Conservation (phyloP, 2,329 filamentous ascomycete species). For the Epichloe baconii region DNA sequence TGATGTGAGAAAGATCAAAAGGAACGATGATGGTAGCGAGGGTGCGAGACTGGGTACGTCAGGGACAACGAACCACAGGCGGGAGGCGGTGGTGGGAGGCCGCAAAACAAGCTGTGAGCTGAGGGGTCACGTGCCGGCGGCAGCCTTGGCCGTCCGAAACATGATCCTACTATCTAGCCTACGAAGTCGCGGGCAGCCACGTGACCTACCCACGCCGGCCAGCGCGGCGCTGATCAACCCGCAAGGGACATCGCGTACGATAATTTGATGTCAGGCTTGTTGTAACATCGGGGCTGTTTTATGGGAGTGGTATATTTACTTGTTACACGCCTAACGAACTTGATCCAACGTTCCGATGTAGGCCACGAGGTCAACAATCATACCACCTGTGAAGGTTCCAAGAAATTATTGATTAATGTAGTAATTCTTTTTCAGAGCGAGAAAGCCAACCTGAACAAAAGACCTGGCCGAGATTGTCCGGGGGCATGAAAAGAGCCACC, state of each 20-base stretch:
- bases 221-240: too few species aligned
- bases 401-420: conserved; percentile 16
- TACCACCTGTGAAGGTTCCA: background rate
- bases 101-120: conserved; percentile 15
- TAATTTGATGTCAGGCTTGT: too few species aligned
- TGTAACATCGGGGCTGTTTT: too few species aligned
- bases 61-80: conserved; percentile 15
- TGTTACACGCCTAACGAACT: too few species aligned
- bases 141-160: background rate
- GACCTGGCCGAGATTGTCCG: conserved; percentile 10
- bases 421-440: conserved; percentile 18
- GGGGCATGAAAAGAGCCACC: conserved; percentile 12
- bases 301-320: too few species aligned
- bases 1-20: conserved; percentile 15
- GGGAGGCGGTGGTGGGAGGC: conserved; percentile 9
- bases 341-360: too few species aligned
- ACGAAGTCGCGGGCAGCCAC: too few species aligned
- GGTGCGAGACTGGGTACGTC: conserved; percentile 19
- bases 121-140: conserved; percentile 15
- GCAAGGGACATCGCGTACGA: too few species aligned
- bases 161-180: too few species aligned
- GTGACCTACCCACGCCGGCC: too few species aligned
- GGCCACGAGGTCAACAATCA: background rate
- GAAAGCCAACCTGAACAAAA: conserved; percentile 15
- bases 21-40: conserved; percentile 11